Base-by-base conservation (phyloP, 179 eudicot species). In the Gypsophila paniculata region DNA sequence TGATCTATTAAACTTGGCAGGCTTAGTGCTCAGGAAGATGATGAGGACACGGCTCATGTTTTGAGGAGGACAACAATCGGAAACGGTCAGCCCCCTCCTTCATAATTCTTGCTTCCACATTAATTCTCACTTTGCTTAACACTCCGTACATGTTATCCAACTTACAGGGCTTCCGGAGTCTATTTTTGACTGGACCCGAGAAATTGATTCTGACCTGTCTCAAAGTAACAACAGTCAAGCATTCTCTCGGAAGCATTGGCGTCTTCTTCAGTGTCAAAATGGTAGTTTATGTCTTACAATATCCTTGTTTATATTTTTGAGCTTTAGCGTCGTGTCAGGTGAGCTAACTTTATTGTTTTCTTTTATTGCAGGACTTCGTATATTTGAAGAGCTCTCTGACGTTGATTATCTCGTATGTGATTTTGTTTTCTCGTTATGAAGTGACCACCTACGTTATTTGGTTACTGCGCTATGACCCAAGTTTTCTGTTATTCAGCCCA, bases 261-360 rank as follows among this genome's bases (percentile, higher is more conserved):
- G 99, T 73, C 91, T 94, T 77, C 96, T 94, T 73, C 99, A 88
- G 64, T 88, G 97, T 79, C 99, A 91, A 87, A 91, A 94, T 82
- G 99, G 99, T 91, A 75, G 62, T 44, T 38, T 26, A 14, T 51
- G 64, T 69, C 38, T 61, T 49, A 26, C 69, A 13, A 53, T 44
- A 57, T 19, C n/a, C 13, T 65, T 42, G 6, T 29, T 22, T 52
- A 17, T 65, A 34, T 65, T 54, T 64, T 36, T 67, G 54, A 51
- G 52, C 21, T 42, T 54, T 23, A 23, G 60, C 51, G 53, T 18
- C 34, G 66, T 62, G 22, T 68, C 15, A 65, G 71, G 14, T 13
- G 8, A 68, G n/a, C 68, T 62, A 71, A 52, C 29, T 48, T 55
- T 65, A 54, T 72, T 63, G 53, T 12, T 29, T 29, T 44, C 61